Evolutionary conservation across 441 rosid species (phyloP), one percentile per base, ranked within the genome.

Genomic region (Theobroma grandiflorum): DNA sequence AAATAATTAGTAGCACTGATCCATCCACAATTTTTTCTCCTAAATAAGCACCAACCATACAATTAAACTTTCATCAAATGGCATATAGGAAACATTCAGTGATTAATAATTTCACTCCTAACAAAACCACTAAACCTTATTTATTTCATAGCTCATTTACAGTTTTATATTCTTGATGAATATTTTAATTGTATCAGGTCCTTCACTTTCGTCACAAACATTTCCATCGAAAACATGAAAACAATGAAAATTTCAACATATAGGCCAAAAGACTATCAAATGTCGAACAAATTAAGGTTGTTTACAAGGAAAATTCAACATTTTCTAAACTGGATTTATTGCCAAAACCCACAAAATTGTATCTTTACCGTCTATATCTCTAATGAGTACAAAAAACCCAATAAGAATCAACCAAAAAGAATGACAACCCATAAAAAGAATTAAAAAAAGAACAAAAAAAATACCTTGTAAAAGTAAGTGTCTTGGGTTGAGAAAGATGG

Each of bases 401-500:
- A 53, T 3, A 72, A 64, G 76, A 62, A 52, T 50, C 65, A 71
- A 38, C 14, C 35, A 3, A 40, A 38, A 65, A 81, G 12, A 49
- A 67, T 33, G 45, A 38, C 35, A 43, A 61, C 50, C 59, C 42
- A 22, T 11, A 79, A 64, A 33, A 4, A 61, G 37, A 59, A 63
- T 20, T 20, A 38, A 22, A 75, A 3, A 18, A 9, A 15, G 47
- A 57, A 43, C 16, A 43, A 35, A 59, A 78, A 58, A 3, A 35
- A 22, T 62, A 90, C 95, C 96, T 87, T 43, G 92, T 40, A 58
- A 87, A 53, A 75, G 89, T n/a, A 42, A 88, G 52, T 33, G 90
- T 85, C 81, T 50, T 79, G 87, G 90, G 87, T 75, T 68, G 90
- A 43, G 50, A 79, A 33, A 88, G 78, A 75, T 69, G 77, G 37